Base-by-base conservation (phyloP, 768 basidiomycete species). In the Leccinum obscurum region DNA sequence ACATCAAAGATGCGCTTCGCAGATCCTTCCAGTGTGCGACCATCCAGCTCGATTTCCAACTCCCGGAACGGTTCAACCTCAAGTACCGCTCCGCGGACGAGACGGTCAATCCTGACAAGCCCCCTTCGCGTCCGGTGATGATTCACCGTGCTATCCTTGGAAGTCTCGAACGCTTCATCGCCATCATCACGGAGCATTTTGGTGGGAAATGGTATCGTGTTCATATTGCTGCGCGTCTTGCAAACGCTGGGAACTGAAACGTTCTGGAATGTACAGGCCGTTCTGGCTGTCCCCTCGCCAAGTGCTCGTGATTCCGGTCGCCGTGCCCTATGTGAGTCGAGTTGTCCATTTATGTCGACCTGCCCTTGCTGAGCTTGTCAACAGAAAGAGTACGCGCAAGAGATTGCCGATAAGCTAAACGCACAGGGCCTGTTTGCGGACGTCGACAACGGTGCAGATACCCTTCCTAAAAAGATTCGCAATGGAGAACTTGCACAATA, bases 241-340 rank as follows among this genome's bases (percentile, higher is more conserved):
- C 4, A 32, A 55, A 30, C 28, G 17, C 7, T 26, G 26, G 28
- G 56, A 55, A 50, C 35, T 41, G 51, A 46, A 55, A 51, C 20
- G 6, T 37, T 28, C 34, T 52, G 52, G 63, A 44, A 39, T 28
- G 46, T 22, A 22, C 61, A 93, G 93, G 93, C 97, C 97, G 3
- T 97, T 98, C 83, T 99, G 97, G 97, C 69, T 98, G 54, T 95
- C 92, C 0, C 97, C 97, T n/a, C 85, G 97, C 37, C 97, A 98
- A 77, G 88, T 96, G 30, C 77, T 97, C 20, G 90, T 98, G 59
- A 91, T 99, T 53, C 97, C 97, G 1, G 94, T 98, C 17, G 93
- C 95, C 9, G 84, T 82, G 15, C 87, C 93, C 50, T 97, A 87
- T 75, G 94, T 95, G 71, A 71, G 90, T 85, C 5, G 20, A 37